phyloP scores from a whole-genome alignment of 108 stramenopile species.

The Cyclotella distinguenda region DNA sequence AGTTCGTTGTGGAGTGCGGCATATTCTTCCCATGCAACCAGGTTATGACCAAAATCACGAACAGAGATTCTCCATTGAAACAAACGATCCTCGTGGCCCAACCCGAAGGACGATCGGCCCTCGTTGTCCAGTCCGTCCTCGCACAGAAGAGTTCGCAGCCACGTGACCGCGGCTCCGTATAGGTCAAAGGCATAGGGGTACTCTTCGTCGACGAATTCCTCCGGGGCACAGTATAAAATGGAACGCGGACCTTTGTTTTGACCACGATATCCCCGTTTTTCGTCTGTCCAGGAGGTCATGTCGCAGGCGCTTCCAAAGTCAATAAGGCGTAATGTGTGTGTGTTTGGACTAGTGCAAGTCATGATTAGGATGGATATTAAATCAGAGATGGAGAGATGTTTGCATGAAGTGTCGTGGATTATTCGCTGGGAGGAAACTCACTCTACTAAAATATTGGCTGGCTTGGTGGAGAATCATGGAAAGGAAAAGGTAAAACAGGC shows the following conservation, averaged over 20 bases:
- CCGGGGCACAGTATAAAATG: slow-evolving; percentile 45
- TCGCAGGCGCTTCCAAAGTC: slow-evolving; percentile 47
- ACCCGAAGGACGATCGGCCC: slow-evolving; percentile 8
- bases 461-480: slow-evolving; percentile 10
- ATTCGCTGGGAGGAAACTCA: too few species aligned
- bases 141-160: slow-evolving; percentile 34
- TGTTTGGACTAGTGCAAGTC: slow-evolving; percentile 8
- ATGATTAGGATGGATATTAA: neutral
- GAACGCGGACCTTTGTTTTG: slow-evolving; percentile 38
- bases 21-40: slow-evolving; percentile 45
- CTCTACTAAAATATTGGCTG: slow-evolving; percentile 34
- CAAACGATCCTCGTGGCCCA: slow-evolving; percentile 27
- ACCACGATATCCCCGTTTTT: slow-evolving; percentile 37
- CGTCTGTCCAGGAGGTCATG: slow-evolving; percentile 39
- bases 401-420: neutral
- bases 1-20: slow-evolving; percentile 24
- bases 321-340: slow-evolving; percentile 33
- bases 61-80: slow-evolving; percentile 40
- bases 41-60: slow-evolving; percentile 36
- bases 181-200: slow-evolving; percentile 46
- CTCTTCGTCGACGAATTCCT: slow-evolving; percentile 40
- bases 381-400: neutral
- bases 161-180: slow-evolving; percentile 35
- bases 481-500: neutral
- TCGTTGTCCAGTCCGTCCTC: slow-evolving; percentile 9